Conservation (phyloP, 345 rosid species). For the Citrus reticulata region DNA sequence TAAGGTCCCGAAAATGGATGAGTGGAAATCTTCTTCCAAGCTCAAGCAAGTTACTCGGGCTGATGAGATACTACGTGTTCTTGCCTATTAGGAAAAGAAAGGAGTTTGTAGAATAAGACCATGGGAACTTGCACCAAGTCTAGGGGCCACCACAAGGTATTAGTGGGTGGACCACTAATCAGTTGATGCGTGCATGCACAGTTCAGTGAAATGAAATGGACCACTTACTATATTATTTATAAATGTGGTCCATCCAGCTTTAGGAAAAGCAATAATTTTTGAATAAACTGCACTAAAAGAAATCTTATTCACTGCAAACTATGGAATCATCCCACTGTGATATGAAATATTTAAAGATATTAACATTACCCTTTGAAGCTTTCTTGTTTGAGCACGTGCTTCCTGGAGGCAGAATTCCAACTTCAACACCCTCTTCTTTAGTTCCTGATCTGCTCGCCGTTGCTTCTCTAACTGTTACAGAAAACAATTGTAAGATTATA, state of each 20-base stretch:
- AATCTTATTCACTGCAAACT: neutral
- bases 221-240: neutral
- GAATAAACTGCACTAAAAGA: neutral
- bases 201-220: neutral
- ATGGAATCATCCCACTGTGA: neutral
- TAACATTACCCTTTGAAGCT: slow-evolving; percentile 64
- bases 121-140: neutral
- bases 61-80: neutral
- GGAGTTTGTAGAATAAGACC: neutral
- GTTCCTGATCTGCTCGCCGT: slow-evolving; percentile 73
- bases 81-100: neutral
- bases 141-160: neutral
- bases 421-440: slow-evolving; percentile 81
- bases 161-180: neutral
- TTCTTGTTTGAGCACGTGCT: slow-evolving; percentile 75
- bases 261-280: neutral
- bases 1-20: neutral
- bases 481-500: slow-evolving; percentile 13
- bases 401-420: slow-evolving; percentile 92
- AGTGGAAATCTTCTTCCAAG: neutral
- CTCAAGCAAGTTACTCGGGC: neutral
- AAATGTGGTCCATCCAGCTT: neutral
- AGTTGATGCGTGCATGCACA: neutral
- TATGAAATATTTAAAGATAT: neutral
- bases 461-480: slow-evolving; percentile 78